Evolutionary conservation across 441 rosid species (phyloP), one percentile per base, ranked within the genome.

Genomic region (Syzygium malaccense): DNA sequence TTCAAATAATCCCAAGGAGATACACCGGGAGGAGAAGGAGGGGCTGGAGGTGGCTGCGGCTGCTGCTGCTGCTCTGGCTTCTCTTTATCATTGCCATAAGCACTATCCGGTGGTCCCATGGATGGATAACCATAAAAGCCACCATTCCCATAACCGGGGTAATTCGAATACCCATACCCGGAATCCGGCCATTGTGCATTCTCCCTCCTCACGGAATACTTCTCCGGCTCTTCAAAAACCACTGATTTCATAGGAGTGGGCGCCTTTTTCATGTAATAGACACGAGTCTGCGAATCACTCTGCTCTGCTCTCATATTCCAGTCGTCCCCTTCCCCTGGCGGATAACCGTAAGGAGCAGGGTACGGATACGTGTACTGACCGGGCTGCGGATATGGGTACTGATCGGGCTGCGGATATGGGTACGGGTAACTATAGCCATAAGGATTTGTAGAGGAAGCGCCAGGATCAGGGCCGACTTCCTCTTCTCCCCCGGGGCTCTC

Each of bases 1-100:
- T 98, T 96, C 57, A 98, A 86, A 90, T 90, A 96, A 89, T 98
- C 99, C 99, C 99, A 98, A n/a, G 95, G 15, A 1, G 99, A 96
- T 62, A 91, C 94, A 6, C 86, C 92, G 37, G 99, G 98, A 10
- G 99, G 99, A 20, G 99, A 94, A 32, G 99, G 99, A 10, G 98
- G 98, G n/a, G 89, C 87, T 6, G 94, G 94, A 23, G 95, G 93
- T 15, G 96, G 90, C 41, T 85, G 86, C 53, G 66, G 94, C 85
- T 89, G 91, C 15, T 92, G 86, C 53, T 85, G 94, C 85, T 89
- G 91, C 15, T 92, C 92, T 55, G 51, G n/a, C 64, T 45, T 55
- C 87, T 87, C 92, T 68, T 49, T 80, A 56, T 79, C 80, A 5
- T 11, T 86, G 86, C 55, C 88, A 56, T 14, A 23, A 75, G 88